These are phyloP conservation scores for Vitellaria paradoxa DNA, from an alignment of 179 eudicot genomes.

Conservation along the genomic window DNA sequence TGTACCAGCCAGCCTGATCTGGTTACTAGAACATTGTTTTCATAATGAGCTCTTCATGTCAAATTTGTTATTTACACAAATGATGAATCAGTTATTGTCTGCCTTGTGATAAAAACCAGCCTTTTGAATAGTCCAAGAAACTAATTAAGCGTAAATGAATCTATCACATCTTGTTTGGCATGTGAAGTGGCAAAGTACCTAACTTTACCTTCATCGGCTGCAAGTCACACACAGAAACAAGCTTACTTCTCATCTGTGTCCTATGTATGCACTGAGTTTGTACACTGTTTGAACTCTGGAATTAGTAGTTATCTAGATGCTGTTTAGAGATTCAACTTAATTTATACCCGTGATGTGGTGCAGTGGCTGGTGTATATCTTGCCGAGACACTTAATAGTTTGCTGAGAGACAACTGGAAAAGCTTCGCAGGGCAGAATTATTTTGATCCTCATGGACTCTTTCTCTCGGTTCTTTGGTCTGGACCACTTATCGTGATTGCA, in stretches of 20 bases:
- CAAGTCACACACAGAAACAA: not conserved
- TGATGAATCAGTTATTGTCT: not conserved
- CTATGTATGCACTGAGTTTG: not conserved
- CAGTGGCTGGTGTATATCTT: conserved; percentile 81
- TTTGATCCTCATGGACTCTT: conserved; percentile 75
- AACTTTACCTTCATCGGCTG: not conserved
- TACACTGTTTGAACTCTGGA: not conserved
- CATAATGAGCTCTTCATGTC: too few species aligned
- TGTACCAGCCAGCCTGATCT: too few species aligned
- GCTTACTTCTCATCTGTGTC: not conserved
- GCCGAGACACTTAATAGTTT: conserved; percentile 75
- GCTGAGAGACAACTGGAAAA: conserved; percentile 65
- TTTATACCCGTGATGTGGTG: conserved; percentile 12
- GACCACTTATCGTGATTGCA: conserved; percentile 71
- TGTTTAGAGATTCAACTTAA: not conserved
- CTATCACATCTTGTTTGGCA: not conserved
- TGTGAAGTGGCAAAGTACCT: not conserved
- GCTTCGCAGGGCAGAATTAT: conserved; percentile 82
- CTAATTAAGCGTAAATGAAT: not conserved
- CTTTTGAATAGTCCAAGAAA: not conserved
- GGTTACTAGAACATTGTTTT: too few species aligned
- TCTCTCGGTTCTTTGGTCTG: conserved; percentile 85
- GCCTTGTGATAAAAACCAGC: not conserved
- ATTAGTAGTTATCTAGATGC: not conserved
- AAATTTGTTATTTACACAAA: too few species aligned